Evolutionary conservation across 306 rosid species (phyloP).

Genomic region (Sindora glabra): DNA sequence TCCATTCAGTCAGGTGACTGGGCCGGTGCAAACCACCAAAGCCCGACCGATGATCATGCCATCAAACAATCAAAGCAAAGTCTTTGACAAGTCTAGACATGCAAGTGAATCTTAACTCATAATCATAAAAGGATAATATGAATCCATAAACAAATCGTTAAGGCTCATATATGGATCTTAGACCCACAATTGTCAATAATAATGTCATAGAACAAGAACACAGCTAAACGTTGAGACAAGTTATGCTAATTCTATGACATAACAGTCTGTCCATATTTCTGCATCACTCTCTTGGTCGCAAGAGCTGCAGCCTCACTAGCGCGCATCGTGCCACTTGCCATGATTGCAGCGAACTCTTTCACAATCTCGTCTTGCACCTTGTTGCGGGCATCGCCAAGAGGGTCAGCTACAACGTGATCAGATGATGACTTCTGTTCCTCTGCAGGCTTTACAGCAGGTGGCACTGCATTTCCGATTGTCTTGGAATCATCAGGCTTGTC

Average conservation of each 20-base stretch:
- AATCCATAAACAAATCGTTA: no score
- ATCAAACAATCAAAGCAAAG: no score
- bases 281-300: conserved; percentile 46
- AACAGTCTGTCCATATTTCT: conserved; percentile 23
- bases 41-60: no score
- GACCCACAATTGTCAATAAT: no score
- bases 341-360: conserved; percentile 40
- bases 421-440: neutral
- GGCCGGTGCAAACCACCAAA: no score
- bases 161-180: no score
- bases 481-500: neutral
- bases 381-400: conserved; percentile 43
- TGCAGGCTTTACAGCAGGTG: conserved; percentile 1
- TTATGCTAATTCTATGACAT: conserved; percentile 25
- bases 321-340: conserved; percentile 49
- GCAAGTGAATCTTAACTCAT: no score
- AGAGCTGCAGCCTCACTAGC: conserved; percentile 60
- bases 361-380: conserved; percentile 52
- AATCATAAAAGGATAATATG: no score
- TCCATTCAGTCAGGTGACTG: no score
- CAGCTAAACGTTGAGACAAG: neutral
- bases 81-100: no score
- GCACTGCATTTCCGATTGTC: neutral
- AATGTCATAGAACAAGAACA: no score
- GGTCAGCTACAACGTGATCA: conserved; percentile 16